Base-by-base conservation (phyloP, 139 green algal genomes). In the Coelastrella sp. region DNA sequence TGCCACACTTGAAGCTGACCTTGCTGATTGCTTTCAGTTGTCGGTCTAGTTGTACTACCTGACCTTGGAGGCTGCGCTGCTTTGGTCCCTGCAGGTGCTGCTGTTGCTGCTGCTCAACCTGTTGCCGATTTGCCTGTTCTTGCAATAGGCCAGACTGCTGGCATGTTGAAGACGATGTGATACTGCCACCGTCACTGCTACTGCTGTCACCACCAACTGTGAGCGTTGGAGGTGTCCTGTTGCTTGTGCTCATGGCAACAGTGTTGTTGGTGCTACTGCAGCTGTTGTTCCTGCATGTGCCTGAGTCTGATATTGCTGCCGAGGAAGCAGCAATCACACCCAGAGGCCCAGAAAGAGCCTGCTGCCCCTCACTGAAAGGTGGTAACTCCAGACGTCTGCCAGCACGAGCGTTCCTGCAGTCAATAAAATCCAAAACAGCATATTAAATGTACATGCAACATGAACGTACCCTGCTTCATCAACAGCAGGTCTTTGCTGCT, bases 11-110 rank as follows among this genome's bases (percentile, higher is more conserved):
- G 34, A 87, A 87, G 15, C 35, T 67, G 43, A 87, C 82, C 21
- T 71, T 69, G 5, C 51, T 63, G 8, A 87, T 69, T 11, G 82
- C 51, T 41, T 82, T 81, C 21, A 82, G 13, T 34, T 79, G 82
- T 9, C 57, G 66, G 8, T 35, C 19, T 23, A 82, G 59, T 0
- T 48, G 37, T 8, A 57, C 27, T 48, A 84, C 62, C 4, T 23
- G 75, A 5, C 50, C 19, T 19, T 64, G 38, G 34, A 53, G 53
- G 41, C 40, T 79, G 0, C 41, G 69, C 8, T 79, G 78, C 5
- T 60, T n/a, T 9, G 23, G 25, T 34, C 3, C 38, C n/a, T 75
- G 38, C 62, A 43, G n/a, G 45, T 40, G n/a, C n/a, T 66, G 84
- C 43, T 41, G 5, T 7, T 73, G 30, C 43, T 79, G 45, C 66